Base-by-base conservation (phyloP, 2,329 filamentous ascomycete species). In the Fusarium fujikuroi region DNA sequence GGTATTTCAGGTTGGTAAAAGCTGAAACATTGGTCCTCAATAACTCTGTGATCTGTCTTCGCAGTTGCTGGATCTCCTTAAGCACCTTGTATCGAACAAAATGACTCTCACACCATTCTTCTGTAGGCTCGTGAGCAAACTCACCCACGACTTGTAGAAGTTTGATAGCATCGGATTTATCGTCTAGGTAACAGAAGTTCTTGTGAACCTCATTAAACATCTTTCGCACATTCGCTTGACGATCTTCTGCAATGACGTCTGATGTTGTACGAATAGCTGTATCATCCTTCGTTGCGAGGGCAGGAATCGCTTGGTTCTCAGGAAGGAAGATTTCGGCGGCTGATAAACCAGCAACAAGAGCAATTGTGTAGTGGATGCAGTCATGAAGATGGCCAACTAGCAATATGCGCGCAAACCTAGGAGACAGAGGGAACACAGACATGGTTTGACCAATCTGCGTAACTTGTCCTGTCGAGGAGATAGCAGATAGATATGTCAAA, bases 401-500 rank as follows among this genome's bases (percentile, higher is more conserved):
- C n/a, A 99, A 85, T 82, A 98, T 98, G 61, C 95, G 93, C 12
- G 95, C 92, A 79, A 97, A 97, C 3, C 96, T 90, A 23, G 96
- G 97, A 34, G 94, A 94, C 19, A 99, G 87, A 7, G 96, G 96
- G 80, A 98, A 98, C 30, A 93, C 87, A 9, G 95, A 94, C 84
- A 99, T 92, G 59, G 94, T 92, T 40, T 89, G 89, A 23, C 96
- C 96, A 32, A 94, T 86, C 43, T 90, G 88, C 0, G 95, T 97
- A 23, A 98, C 91, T 76, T 92, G 89, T 1, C 94, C 94, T 15
- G 88, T 87, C 1, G 88, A 76, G 16, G 91, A 90, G 37, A 98
- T 86, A 2, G 95, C 96, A 1, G 94, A 94, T 7, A 99, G 88
- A 79, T 97, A 97, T 52, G 89, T 91, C 14, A 99, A 86, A 12